phyloP scores from a whole-genome alignment of 768 basidiomycete species.

The Erythrobasidium yunnanense region DNA sequence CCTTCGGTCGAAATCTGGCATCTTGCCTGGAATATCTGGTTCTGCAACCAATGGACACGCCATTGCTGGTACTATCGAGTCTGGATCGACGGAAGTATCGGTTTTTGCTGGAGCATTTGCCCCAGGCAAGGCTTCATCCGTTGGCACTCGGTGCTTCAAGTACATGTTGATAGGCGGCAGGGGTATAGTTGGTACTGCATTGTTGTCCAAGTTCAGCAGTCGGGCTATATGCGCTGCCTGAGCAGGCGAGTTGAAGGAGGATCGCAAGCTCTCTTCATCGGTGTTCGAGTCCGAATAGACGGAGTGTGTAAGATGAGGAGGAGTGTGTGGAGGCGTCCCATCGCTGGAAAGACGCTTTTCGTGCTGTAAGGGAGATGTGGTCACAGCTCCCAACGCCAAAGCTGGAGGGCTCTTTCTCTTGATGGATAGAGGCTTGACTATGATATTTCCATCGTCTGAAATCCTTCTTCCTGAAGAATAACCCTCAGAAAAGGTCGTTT shows the following conservation, averaged over 20 bases:
- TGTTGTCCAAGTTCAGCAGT: neutral
- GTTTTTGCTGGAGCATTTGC: too few relatives aligned
- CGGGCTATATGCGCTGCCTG: neutral
- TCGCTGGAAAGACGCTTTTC: too few relatives aligned
- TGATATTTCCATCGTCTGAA: neutral
- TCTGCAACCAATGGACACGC: neutral
- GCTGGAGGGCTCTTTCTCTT: neutral
- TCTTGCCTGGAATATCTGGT: constrained; percentile 7
- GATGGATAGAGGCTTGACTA: neutral
- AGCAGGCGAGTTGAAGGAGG: neutral
- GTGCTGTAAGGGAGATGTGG: too few relatives aligned
- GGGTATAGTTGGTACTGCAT: neutral
- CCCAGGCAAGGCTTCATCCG: too few relatives aligned
- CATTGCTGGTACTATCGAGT: too few relatives aligned
- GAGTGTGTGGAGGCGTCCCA: constrained; percentile 13
- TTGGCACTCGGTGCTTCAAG: neutral
- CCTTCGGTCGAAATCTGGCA: neutral
- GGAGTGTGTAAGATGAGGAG: neutral
- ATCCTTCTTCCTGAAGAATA: neutral
- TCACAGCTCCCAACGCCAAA: too few relatives aligned
- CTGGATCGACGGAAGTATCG: too few relatives aligned
- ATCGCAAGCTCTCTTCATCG: constrained; percentile 4
- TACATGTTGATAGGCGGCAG: neutral
- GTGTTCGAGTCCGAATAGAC: neutral
- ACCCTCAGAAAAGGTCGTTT: too few relatives aligned